Evolutionary conservation across 345 rosid genomes (phyloP), one percentile per base, ranked within the genome.

Genomic region (Eucalyptus regnans): DNA sequence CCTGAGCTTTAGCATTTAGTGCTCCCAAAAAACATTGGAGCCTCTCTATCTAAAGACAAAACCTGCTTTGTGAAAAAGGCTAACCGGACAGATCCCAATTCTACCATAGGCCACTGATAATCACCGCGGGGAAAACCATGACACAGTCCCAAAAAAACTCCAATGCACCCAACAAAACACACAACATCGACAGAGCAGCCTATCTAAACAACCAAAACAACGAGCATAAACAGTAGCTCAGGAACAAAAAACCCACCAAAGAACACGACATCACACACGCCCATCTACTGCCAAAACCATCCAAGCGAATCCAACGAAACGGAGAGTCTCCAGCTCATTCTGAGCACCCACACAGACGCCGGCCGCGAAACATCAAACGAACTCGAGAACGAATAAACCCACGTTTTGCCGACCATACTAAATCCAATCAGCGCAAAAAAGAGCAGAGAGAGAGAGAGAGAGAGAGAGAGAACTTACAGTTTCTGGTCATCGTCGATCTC

Each of bases 401-500:
- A 41, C 48, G 44, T 76, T 76, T 20, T 48, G 48, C 22, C 48
- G 27, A 41, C 84, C 23, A 5, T 12, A 43, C 1, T 76, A 22
- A 22, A 41, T 11, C 27, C 29, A 41, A 76, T 2, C 27, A 37
- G 48, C 48, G 43, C 84, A 76, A 17, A 71, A 43, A 71, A 9
- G 46, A 71, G 44, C 46, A 18, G 1, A 31, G 17, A 29, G 71
- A 37, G 46, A 11, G 49, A 50, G 6, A 4, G 5, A 20, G 37
- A 87, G 46, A 11, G 49, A 50, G 6, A 4, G 5, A 20, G 37
- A 87, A 85, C 91, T 89, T 62, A 93, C 94, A 92, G 91, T 83
- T 93, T 92, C 88, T 89, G 93, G 87, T 91, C 94, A 86, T 93
- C 94, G 87, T 93, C 94, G 90, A 93, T 91, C 85, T 93, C 94